A percentile compares a stretch with the other conserved stretches of the same genome.
These are phyloP conservation scores for Coccomyxa subellipsoidea DNA, from an alignment of 163 green algal species.

Conservation along the genomic window DNA sequence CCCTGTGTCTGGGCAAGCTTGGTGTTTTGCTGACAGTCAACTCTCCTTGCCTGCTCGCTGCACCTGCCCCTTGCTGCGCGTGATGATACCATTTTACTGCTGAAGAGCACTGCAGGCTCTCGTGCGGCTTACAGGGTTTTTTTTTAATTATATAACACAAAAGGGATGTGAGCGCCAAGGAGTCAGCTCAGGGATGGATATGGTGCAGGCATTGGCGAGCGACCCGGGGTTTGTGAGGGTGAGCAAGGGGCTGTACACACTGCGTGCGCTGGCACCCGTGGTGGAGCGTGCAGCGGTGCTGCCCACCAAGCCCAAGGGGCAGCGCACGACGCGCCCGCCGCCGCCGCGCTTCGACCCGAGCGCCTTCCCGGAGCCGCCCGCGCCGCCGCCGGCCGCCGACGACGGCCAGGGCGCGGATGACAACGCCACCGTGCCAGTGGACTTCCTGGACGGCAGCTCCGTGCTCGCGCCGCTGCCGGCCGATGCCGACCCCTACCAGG, in stretches of 20 bases:
- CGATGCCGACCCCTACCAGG: background rate
- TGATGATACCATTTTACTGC: no score
- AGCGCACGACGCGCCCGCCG: background rate
- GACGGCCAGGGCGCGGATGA: background rate
- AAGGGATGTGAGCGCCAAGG: background rate
- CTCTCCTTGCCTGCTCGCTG: no score
- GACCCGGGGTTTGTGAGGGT: slow-evolving; percentile 46
- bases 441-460: slow-evolving; percentile 7
- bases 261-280: slow-evolving; percentile 24
- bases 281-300: background rate
- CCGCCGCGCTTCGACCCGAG: background rate
- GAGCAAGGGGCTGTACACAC: slow-evolving; percentile 42
- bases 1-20: no score
- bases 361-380: background rate
- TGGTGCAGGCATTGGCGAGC: slow-evolving; percentile 30
- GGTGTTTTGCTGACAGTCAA: no score
- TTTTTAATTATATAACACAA: background rate
- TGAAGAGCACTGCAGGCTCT: no score
- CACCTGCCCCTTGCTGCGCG: no score
- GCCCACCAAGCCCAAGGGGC: slow-evolving; percentile 9
- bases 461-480: background rate
- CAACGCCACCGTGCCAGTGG: background rate
- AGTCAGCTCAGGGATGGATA: background rate
- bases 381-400: background rate
- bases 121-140: no score